phyloP scores from a whole-genome alignment of 1,139 yeast genomes.

The Yamadazyma membranifaciens region DNA sequence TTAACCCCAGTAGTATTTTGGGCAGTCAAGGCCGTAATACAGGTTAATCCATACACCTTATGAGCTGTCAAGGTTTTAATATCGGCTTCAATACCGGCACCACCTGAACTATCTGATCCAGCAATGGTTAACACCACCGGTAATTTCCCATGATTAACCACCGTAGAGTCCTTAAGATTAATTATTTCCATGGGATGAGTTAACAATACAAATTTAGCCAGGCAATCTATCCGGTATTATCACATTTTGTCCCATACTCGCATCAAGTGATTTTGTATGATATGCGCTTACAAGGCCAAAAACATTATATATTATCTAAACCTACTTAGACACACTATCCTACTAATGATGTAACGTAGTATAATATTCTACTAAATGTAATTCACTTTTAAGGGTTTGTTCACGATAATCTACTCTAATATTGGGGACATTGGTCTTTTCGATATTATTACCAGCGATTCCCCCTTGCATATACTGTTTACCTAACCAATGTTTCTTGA shows the following conservation, averaged over 20 bases:
- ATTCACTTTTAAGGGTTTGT: conserved; percentile 78
- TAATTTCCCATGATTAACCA: conserved; percentile 1
- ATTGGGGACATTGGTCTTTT: conserved; percentile 92
- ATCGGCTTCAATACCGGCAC: conserved; percentile 96
- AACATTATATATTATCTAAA: not conserved
- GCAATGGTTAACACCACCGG: conserved; percentile 64
- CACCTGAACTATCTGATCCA: conserved; percentile 90
- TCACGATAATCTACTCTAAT: conserved; percentile 78
- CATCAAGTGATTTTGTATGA: not conserved
- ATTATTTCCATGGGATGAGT: not conserved
- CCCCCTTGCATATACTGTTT: conserved; percentile 61
- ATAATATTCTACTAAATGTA: conserved; percentile 67
- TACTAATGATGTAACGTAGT: conserved; percentile 16
- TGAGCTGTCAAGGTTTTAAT: conserved; percentile 79
- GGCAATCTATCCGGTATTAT: too few relatives aligned
- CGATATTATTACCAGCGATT: conserved; percentile 79
- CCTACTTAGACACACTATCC: not conserved
- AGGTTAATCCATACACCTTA: conserved; percentile 76
- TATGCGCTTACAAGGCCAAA: conserved; percentile 10
- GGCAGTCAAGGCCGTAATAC: conserved; percentile 80
- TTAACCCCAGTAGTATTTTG: conserved; percentile 71
- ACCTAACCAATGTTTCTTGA: conserved; percentile 94
- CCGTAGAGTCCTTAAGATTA: not conserved
- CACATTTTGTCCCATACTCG: not conserved
- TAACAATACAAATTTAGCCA: not conserved